These are phyloP conservation scores for Acidiella bohemica DNA, from an alignment of 495 filamentous ascomycete genomes.

Conservation along the genomic window DNA sequence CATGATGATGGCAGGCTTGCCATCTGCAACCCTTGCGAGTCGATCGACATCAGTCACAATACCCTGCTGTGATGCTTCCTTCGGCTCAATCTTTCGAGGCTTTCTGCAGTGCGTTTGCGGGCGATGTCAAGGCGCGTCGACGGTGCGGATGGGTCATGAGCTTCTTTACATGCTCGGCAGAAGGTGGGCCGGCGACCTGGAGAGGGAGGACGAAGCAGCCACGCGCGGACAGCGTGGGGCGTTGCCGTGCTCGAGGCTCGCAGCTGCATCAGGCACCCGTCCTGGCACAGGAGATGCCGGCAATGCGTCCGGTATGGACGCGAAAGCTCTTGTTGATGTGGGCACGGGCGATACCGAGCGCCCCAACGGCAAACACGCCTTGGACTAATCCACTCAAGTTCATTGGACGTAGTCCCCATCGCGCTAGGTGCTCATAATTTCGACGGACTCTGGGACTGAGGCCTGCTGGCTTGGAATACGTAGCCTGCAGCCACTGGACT, in stretches of 20 bases:
- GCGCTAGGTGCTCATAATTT: slow-evolving; percentile 1
- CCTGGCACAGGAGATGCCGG: too few species aligned
- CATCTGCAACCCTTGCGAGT: background rate
- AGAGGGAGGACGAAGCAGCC: background rate
- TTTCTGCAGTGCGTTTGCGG: background rate
- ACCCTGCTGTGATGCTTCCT: background rate
- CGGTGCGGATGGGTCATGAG: background rate
- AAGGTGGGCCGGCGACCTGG: background rate
- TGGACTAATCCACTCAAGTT: background rate
- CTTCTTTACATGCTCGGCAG: background rate
- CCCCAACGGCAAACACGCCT: background rate
- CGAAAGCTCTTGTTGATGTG: background rate
- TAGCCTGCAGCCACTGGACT: slow-evolving; percentile 21
- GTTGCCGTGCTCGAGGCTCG: background rate
- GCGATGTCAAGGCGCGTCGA: background rate
- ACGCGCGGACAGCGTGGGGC: background rate
- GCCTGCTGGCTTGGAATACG: slow-evolving; percentile 11
- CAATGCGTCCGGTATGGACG: too few species aligned
- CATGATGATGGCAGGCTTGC: background rate
- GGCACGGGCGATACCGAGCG: background rate
- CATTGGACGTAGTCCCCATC: too few species aligned
- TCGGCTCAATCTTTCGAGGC: background rate
- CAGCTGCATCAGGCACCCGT: too few species aligned
- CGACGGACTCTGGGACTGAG: background rate
- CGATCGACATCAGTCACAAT: background rate